A percentile compares a stretch with the other conserved stretches of the same genome.
These are phyloP conservation scores for Termitomyces sp. DNA, from an alignment of 768 basidiomycete genomes.

Conservation along the genomic window DNA sequence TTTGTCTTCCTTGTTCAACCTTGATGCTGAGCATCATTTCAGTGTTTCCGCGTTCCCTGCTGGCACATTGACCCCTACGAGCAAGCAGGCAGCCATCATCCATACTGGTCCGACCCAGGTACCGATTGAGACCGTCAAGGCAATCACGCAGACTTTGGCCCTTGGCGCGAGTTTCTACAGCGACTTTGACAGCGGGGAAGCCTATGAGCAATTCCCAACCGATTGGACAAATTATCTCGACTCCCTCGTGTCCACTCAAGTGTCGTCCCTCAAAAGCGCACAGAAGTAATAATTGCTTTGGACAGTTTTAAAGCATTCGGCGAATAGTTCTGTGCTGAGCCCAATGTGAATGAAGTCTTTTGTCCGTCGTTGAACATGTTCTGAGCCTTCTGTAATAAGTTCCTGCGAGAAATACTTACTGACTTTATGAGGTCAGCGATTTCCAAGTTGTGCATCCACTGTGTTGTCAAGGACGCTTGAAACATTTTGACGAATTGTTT, in stretches of 20 bases:
- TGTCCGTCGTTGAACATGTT: too few relatives aligned
- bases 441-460: too few relatives aligned
- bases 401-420: too few relatives aligned
- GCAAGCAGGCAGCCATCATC: conserved; percentile 26
- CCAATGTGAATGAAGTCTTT: too few relatives aligned
- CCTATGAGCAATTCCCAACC: conserved; percentile 9
- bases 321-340: background rate
- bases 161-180: conserved; percentile 27
- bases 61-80: conserved; percentile 10
- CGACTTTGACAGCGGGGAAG: conserved; percentile 12
- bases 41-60: conserved; percentile 11
- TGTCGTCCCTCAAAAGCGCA: background rate
- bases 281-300: background rate
- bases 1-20: background rate
- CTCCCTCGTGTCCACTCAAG: conserved; percentile 6
- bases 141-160: conserved; percentile 15
- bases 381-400: too few relatives aligned
- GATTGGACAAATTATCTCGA: conserved; percentile 4
- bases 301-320: background rate
- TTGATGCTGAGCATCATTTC: conserved; percentile 11
- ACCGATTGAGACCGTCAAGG: conserved; percentile 16
- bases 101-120: conserved; percentile 23
- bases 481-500: too few relatives aligned
- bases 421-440: too few relatives aligned
- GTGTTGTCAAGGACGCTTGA: too few relatives aligned